phyloP scores from a whole-genome alignment of 208 protist species.

The Trichomonas gallinae region DNA sequence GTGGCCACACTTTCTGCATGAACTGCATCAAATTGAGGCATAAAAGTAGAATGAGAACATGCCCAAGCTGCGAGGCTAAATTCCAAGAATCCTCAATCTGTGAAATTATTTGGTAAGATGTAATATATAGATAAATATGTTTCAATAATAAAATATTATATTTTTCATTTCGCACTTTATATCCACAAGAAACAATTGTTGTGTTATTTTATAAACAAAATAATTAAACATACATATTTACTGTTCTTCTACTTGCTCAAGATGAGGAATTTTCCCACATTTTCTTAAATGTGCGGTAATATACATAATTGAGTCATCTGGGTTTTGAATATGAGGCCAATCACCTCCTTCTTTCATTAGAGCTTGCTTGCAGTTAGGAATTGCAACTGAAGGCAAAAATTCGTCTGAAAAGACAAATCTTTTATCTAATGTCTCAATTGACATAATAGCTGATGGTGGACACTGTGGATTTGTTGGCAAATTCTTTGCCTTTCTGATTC shows the following conservation, averaged over 20 bases:
- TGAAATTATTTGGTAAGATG: not conserved
- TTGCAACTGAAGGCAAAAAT: not conserved
- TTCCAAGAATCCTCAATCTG: not conserved
- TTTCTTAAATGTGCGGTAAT: not conserved
- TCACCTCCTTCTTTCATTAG: not conserved
- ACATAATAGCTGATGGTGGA: not conserved
- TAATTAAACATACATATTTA: too few species aligned
- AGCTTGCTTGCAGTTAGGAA: not conserved
- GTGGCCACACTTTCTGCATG: not conserved
- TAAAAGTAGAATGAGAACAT: not conserved
- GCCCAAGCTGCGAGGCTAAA: not conserved
- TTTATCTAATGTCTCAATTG: not conserved
- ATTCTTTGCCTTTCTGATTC: not conserved
- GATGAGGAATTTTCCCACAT: not conserved
- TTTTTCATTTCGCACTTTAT: too few species aligned
- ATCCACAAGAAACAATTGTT: too few species aligned
- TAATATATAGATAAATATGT: not conserved
- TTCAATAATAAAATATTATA: not conserved
- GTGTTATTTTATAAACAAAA: too few species aligned
- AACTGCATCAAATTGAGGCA: not conserved
- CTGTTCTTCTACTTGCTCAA: not conserved
- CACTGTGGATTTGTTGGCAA: not conserved
- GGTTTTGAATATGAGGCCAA: slow-evolving; percentile 8
- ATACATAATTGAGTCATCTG: not conserved
- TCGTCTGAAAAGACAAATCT: not conserved